These are phyloP conservation scores for Podaxis rugospora DNA, from an alignment of 768 basidiomycete species.

Conservation along the genomic window DNA sequence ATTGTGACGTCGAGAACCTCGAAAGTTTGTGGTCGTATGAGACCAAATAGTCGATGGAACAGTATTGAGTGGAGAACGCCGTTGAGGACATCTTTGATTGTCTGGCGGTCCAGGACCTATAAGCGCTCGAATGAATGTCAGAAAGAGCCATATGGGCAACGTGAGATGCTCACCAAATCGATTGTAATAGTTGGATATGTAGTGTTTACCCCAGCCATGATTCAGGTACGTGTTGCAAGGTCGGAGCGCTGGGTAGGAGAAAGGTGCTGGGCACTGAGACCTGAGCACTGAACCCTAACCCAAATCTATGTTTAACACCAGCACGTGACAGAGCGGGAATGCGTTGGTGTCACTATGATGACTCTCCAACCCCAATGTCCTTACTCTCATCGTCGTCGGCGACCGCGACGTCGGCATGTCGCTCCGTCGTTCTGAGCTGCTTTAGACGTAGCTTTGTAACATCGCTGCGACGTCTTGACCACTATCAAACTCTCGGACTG, in stretches of 20 bases:
- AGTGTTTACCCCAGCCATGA: conserved; percentile 10
- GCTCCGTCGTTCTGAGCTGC: neutral
- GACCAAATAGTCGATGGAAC: conserved; percentile 81
- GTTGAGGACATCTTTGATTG: conserved; percentile 67
- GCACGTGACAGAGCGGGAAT: neutral
- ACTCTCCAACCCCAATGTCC: conserved; percentile 15
- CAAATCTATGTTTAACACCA: conserved; percentile 13
- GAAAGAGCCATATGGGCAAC: neutral
- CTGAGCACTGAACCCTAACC: conserved; percentile 9
- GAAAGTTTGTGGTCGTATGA: conserved; percentile 68
- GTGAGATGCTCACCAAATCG: conserved; percentile 34
- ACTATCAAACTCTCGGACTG: conserved; percentile 39
- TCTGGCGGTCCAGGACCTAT: conserved; percentile 69
- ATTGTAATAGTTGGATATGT: conserved; percentile 44
- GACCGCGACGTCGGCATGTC: neutral
- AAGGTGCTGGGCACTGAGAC: conserved; percentile 8
- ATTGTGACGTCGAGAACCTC: conserved; percentile 84
- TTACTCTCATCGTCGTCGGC: neutral
- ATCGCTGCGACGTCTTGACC: conserved; percentile 20
- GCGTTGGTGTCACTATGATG: neutral
- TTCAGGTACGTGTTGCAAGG: neutral
- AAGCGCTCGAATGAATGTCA: conserved; percentile 8
- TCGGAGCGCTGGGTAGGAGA: neutral
- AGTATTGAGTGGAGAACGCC: conserved; percentile 79
- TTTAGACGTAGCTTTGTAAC: conserved; percentile 19